Percentiles rank a stretch among this genome's conserved stretches.
phyloP scores from a whole-genome alignment of 768 basidiomycete genomes.

The Rhodosporidiobolus odoratus region DNA sequence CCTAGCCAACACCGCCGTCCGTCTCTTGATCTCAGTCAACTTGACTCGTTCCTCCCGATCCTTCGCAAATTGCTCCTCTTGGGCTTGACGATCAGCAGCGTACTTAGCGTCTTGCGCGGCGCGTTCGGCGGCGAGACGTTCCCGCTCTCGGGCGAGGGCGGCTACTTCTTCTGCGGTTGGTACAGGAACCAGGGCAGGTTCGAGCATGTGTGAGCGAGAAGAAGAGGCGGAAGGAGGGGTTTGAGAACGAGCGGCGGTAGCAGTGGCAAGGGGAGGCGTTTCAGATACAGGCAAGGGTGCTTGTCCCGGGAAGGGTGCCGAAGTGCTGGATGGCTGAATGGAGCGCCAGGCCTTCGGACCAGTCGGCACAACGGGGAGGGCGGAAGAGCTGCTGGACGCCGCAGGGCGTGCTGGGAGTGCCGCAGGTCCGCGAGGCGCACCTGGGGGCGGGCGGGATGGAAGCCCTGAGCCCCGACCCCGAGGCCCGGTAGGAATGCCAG shows the following conservation, averaged over 20 bases:
- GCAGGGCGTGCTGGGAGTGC: neutral
- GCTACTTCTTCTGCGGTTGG: neutral
- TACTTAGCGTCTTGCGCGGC: neutral
- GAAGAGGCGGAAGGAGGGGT: neutral
- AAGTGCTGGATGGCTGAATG: neutral
- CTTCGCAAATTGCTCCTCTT: neutral
- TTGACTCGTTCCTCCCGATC: slow-evolving; percentile 3
- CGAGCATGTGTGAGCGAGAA: no score
- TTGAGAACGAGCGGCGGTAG: neutral
- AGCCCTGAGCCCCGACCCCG: neutral
- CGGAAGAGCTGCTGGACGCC: neutral
- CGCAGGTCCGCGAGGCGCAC: neutral
- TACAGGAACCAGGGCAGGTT: neutral
- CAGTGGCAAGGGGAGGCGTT: neutral
- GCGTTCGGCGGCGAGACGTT: neutral
- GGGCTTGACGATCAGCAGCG: neutral
- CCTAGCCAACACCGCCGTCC: slow-evolving; percentile 3
- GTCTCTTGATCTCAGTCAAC: neutral
- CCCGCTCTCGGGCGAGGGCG: neutral
- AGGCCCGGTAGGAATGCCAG: slow-evolving; percentile 9
- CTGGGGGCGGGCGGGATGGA: neutral
- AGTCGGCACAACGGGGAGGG: slow-evolving; percentile 2
- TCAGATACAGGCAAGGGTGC: neutral
- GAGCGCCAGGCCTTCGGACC: slow-evolving; percentile 29
- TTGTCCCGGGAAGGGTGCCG: neutral